Conservation (phyloP, 2,329 filamentous ascomycete genomes). For the Hypoxylon sp. region DNA sequence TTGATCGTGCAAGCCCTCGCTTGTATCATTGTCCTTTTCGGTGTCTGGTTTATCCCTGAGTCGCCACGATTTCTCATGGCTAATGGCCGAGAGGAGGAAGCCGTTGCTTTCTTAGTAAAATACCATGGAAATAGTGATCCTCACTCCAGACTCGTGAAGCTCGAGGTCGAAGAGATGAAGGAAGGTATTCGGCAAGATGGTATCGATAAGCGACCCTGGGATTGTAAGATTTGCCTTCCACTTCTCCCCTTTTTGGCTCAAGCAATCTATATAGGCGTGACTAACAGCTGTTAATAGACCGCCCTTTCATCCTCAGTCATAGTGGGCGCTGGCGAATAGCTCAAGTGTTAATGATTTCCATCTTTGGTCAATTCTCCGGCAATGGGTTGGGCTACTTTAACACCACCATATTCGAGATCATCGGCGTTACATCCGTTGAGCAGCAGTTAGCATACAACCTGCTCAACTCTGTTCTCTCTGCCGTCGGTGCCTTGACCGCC, state of each 20-base stretch:
- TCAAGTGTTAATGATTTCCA: conserved; percentile 64
- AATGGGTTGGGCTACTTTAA: conserved; percentile 67
- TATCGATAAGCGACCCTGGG: conserved; percentile 62
- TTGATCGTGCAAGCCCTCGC: conserved; percentile 63
- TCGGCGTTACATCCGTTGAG: conserved; percentile 55
- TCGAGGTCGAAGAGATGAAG: conserved; percentile 59
- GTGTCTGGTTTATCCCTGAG: conserved; percentile 58
- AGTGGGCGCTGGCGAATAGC: conserved; percentile 62
- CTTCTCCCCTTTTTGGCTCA: background rate
- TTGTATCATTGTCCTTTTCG: conserved; percentile 56
- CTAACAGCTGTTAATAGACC: conserved; percentile 51
- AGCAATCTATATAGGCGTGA: no score
- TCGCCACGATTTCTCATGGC: conserved; percentile 60
- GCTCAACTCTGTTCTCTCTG: conserved; percentile 61
- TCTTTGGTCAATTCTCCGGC: conserved; percentile 65
- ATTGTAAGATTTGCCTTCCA: conserved; percentile 54
- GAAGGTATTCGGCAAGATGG: conserved; percentile 60
- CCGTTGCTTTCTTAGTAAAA: conserved; percentile 57
- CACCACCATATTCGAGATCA: conserved; percentile 60
- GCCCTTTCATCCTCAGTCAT: conserved; percentile 59
- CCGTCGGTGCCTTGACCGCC: conserved; percentile 60
- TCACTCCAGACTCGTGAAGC: conserved; percentile 56
- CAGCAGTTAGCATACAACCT: conserved; percentile 62
- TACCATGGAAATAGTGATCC: conserved; percentile 60
- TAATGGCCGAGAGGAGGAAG: conserved; percentile 57